Percentiles rank a stretch among this genome's conserved stretches.
These are phyloP conservation scores for Lenzites betulinus DNA, from an alignment of 768 basidiomycete genomes.

Conservation along the genomic window DNA sequence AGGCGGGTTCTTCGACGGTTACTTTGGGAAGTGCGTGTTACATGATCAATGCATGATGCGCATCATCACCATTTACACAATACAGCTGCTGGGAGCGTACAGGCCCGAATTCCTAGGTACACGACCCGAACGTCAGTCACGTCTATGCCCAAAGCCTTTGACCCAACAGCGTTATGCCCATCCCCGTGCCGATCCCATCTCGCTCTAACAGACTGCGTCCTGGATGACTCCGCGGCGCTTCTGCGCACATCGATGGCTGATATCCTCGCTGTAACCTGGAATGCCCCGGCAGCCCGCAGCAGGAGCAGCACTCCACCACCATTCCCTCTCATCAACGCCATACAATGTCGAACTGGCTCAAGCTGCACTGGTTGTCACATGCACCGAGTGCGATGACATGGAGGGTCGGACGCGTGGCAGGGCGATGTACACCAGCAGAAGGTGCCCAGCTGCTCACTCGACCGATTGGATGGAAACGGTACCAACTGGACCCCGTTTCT, in stretches of 20 bases:
- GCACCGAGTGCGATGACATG: conserved; percentile 8
- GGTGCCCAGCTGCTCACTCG: neutral
- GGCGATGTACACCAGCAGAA: neutral
- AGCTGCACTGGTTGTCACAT: conserved; percentile 14
- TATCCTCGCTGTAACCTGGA: conserved; percentile 2
- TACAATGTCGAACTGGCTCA: conserved; percentile 13
- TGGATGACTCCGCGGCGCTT: conserved; percentile 13
- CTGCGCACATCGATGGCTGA: conserved; percentile 5
- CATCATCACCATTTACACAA: conserved; percentile 14
- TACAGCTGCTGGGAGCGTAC: conserved; percentile 8
- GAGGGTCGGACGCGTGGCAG: conserved; percentile 17
- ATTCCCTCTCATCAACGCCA: conserved; percentile 1
- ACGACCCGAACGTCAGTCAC: conserved; percentile 8
- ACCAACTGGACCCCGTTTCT: conserved; percentile 14
- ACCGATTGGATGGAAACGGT: conserved; percentile 1
- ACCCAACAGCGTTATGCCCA: conserved; percentile 6
- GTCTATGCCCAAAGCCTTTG: neutral
- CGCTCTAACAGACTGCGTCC: neutral
- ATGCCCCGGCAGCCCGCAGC: too few species aligned
- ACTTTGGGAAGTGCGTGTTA: conserved; percentile 19
- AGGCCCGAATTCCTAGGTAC: conserved; percentile 12
- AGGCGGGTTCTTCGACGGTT: conserved; percentile 15
- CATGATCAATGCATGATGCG: conserved; percentile 19
- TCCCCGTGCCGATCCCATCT: conserved; percentile 12
- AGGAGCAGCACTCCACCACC: neutral